Base-by-base conservation (phyloP, 805 yeast genomes). In the Schizosaccharomyces japonicus region DNA sequence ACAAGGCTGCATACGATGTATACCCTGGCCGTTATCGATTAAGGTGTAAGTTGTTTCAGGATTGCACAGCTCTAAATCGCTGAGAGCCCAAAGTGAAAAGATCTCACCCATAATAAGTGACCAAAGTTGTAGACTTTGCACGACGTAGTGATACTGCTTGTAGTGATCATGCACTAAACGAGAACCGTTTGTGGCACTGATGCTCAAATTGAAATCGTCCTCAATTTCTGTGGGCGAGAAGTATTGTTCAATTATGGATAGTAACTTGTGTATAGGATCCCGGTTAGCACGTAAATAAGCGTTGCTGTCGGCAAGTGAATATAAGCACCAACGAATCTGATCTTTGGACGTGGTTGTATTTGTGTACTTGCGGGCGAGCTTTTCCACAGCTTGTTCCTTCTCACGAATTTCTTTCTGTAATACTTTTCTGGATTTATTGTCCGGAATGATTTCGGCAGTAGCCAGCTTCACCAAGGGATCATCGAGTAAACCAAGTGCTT, bases 241-340 rank as follows among this genome's bases (percentile, higher is more conserved):
- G 51, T 75, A 65, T 13, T 61, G 55, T 36, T 66, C 65, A n/a
- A 76, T 60, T 51, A 74, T 66, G 46, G 67, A 65, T 26, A 76
- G 60, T 72, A 78, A 76, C 53, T 77, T 65, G 47, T 67, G 63
- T 25, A 79, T 78, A 4, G 92, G 87, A 33, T 70, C 64, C 51
- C 80, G 66, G 56, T 80, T 80, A 49, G 79, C 68, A 49, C 76
- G 71, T 2, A 79, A 68, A 54, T 78, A 80, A 0, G 84, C 71
- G 55, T 78, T 76, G 62, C 75, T 78, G 58, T 80, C 92, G 34
- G 87, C 85, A 47, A 80, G 72, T 1, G 90, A 80, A 57, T 80
- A 80, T 19, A 80, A 58, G 4, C 76, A 74, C 55, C 76, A 83
- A 33, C 80, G 67, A n/a, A 79, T 68, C 44, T 76, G 78, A 45